These are phyloP conservation scores for Scleroderma citrinum DNA, from an alignment of 768 basidiomycete species.

Conservation along the genomic window DNA sequence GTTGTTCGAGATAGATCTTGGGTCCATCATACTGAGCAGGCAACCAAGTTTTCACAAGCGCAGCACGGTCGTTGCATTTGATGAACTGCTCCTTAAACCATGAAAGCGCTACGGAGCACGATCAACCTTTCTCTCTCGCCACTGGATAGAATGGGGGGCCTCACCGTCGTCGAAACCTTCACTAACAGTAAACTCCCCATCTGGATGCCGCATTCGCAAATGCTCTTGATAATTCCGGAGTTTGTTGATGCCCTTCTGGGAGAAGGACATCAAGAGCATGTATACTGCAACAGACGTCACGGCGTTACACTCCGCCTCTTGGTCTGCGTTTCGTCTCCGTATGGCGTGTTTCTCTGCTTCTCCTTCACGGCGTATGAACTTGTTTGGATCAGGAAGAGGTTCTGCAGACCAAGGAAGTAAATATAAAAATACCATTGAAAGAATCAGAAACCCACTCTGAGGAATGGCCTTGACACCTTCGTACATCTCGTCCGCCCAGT, in stretches of 20 bases:
- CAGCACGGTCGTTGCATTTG: conserved; percentile 89
- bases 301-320: conserved; percentile 77
- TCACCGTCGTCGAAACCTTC: conserved; percentile 77
- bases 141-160: conserved; percentile 5
- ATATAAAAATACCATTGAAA: background rate
- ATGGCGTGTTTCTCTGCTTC: conserved; percentile 68
- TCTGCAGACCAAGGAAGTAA: conserved; percentile 37
- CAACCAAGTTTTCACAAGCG: conserved; percentile 82
- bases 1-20: conserved; percentile 80
- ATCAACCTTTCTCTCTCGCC: conserved; percentile 4
- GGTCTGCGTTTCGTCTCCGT: conserved; percentile 63
- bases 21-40: conserved; percentile 79
- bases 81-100: conserved; percentile 96
- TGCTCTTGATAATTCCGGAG: conserved; percentile 76
- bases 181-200: conserved; percentile 69
- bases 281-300: conserved; percentile 85
- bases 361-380: conserved; percentile 64
- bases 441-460: conserved; percentile 52
- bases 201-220: conserved; percentile 72
- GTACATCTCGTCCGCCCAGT: conserved; percentile 94
- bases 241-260: conserved; percentile 87
- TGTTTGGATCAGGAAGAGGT: conserved; percentile 73
- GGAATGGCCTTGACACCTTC: conserved; percentile 81
- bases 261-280: conserved; percentile 87
- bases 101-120: conserved; percentile 47